phyloP scores from a whole-genome alignment of 1,284 basidiomycete genomes.

The Cerrena zonata region DNA sequence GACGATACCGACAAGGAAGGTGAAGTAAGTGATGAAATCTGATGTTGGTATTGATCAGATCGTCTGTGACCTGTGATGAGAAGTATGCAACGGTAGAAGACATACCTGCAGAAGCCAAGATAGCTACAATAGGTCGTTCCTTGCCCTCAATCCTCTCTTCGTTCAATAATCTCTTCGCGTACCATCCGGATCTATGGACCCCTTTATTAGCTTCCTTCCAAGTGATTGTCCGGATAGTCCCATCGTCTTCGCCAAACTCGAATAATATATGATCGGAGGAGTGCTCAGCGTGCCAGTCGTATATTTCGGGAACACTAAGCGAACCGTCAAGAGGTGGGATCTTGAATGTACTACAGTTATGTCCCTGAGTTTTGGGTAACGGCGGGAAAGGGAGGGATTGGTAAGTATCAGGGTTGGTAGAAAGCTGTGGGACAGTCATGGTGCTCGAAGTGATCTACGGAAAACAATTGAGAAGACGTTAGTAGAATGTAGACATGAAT shows the following conservation, averaged over 20 bases:
- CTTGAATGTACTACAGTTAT: neutral
- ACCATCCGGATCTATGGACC: slow-evolving; percentile 16
- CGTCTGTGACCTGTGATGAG: no score
- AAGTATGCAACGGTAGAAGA: neutral
- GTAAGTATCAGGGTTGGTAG: neutral
- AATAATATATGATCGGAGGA: slow-evolving; percentile 32
- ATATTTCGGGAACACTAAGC: slow-evolving; percentile 31
- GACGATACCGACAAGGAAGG: slow-evolving; percentile 22
- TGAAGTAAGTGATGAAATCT: slow-evolving; percentile 29
- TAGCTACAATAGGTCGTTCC: slow-evolving; percentile 14
- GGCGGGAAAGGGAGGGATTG: slow-evolving; percentile 2
- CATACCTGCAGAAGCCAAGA: slow-evolving; percentile 21
- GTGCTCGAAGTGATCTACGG: neutral
- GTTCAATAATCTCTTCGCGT: slow-evolving; percentile 7
- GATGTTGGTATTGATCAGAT: neutral
- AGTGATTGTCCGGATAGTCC: slow-evolving; percentile 16
- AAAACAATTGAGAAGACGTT: no score
- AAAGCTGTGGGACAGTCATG: neutral
- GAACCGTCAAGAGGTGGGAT: slow-evolving; percentile 11
- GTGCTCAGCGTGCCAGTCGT: slow-evolving; percentile 30
- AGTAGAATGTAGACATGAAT: no score
- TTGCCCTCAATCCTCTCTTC: slow-evolving; percentile 5
- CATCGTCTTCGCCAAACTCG: slow-evolving; percentile 23
- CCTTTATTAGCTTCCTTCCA: slow-evolving; percentile 25
- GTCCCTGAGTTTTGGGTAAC: neutral